Evolutionary conservation across 2,329 filamentous ascomycete species (phyloP), one percentile per base, ranked within the genome.

Genomic region (Ceratocystis lukuohia): DNA sequence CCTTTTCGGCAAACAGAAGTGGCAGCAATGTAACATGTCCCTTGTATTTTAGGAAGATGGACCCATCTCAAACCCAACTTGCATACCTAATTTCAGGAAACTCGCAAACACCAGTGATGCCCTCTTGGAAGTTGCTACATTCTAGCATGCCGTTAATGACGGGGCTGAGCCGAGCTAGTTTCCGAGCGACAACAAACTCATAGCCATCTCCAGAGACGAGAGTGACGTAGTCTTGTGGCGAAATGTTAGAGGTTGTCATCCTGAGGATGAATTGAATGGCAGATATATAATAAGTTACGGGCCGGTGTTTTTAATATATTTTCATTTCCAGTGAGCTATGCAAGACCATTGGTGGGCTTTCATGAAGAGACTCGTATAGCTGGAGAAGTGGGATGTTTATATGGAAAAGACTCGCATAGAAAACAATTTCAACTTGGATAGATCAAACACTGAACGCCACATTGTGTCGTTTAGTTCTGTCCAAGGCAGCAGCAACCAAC

Each of bases 61-160:
- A 12, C 20, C 5, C 30, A 50, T 37, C 4, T 25, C 20, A 25
- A 25, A 22, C 17, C 5, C 48, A 53, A 7, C 8, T 28, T 64
- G 22, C 67, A 30, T 65, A 69, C 68, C 65, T 69, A 56, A 69
- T 69, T 45, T 69, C 69, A 4, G 68, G 66, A 46, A 69, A 69
- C 15, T 44, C 59, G 53, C 69, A 69, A 30, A 68, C 64, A n/a
- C 69, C 69, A 22, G 69, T 69, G 10, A 44, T 37, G 22, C 66
- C 66, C 64, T 69, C 69, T 22, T 64, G 62, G 57, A 69, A 69
- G n/a, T 62, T 72, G 87, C 86, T 87, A 71, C 81, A 80, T 71
- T 90, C 86, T 68, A 93, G 77, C 83, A 90, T 91, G 74, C 84
- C 82, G 76, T 84, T 88, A 76, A 93, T 87, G 67, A 86, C 82